These are phyloP conservation scores for Arxiozyma heterogenica DNA, from an alignment of 1,139 yeast species.

Conservation along the genomic window DNA sequence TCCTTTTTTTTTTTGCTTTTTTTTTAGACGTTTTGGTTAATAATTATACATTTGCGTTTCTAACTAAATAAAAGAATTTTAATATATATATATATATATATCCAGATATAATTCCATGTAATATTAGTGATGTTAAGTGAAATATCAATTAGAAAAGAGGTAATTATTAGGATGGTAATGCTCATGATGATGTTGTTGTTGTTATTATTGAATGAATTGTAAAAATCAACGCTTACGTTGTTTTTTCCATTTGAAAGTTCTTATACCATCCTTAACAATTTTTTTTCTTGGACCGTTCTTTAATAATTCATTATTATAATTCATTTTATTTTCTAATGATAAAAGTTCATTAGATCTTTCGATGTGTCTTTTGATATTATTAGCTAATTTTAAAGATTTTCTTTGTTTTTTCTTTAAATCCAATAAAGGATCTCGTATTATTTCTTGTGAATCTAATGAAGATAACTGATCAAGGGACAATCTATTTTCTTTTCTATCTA, in stretches of 20 bases:
- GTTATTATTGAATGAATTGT: not conserved
- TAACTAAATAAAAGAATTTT: not conserved
- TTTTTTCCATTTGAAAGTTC: constrained; percentile 76
- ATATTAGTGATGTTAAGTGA: not conserved
- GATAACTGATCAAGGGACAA: constrained; percentile 51
- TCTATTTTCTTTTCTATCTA: constrained; percentile 65
- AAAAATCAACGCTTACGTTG: constrained; percentile 57
- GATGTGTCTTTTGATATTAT: constrained; percentile 47
- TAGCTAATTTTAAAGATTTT: constrained; percentile 51
- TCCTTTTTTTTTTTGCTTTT: not conserved
- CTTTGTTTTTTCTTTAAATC: constrained; percentile 36
- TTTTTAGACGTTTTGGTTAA: not conserved
- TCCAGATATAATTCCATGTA: not conserved
- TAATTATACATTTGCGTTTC: not conserved
- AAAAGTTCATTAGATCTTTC: constrained; percentile 60
- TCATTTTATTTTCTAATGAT: constrained; percentile 64
- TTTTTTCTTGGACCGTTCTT: constrained; percentile 83
- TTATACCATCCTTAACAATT: constrained; percentile 53
- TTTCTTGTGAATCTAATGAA: constrained; percentile 1
- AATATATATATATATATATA: not conserved
- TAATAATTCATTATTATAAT: constrained; percentile 75
- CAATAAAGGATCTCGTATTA: constrained; percentile 1
- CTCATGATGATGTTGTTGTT: too few species aligned
- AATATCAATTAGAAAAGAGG: too few species aligned
- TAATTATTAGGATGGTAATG: not conserved